Conservation (phyloP, 768 basidiomycete genomes). For the Kwoniella mangroviensis region DNA sequence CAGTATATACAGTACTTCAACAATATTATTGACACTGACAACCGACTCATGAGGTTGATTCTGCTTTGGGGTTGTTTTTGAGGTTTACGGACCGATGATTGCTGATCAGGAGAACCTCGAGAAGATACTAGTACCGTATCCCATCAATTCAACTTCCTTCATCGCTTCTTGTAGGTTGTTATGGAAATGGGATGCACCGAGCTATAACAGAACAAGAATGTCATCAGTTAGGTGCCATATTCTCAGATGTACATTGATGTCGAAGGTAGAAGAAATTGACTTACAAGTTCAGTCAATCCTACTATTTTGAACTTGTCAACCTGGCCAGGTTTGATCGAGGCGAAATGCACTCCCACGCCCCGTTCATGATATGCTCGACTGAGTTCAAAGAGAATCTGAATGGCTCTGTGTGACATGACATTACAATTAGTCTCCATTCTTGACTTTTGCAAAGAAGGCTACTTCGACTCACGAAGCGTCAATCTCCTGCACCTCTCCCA, state of each 20-base stretch:
- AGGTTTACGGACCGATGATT: not conserved
- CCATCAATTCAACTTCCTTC: slow-evolving; percentile 46
- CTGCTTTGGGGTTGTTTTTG: too few species aligned
- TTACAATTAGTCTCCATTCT: not conserved
- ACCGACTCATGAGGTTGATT: too few species aligned
- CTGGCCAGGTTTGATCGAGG: slow-evolving; percentile 52
- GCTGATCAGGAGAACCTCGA: slow-evolving; percentile 30
- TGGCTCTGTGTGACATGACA: slow-evolving; percentile 63
- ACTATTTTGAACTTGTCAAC: slow-evolving; percentile 50
- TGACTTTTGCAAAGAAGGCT: not conserved
- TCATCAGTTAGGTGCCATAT: too few species aligned
- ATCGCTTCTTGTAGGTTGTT: slow-evolving; percentile 47
- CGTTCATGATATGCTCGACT: slow-evolving; percentile 75
- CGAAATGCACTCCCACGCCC: slow-evolving; percentile 57
- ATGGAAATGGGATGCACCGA: slow-evolving; percentile 47
- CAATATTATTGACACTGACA: too few species aligned
- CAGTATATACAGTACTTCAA: too few species aligned
- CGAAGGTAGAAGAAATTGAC: slow-evolving; percentile 14
- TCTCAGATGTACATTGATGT: not conserved
- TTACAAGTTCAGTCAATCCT: slow-evolving; percentile 50
- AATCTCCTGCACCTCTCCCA: slow-evolving; percentile 80
- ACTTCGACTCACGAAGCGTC: slow-evolving; percentile 92
- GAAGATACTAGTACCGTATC: slow-evolving; percentile 45
- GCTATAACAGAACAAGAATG: slow-evolving; percentile 15
- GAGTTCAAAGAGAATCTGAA: slow-evolving; percentile 80